Evolutionary conservation across 2,329 filamentous ascomycete species (phyloP), one percentile per base, ranked within the genome.

Genomic region (Aspergillus thermomutatus): DNA sequence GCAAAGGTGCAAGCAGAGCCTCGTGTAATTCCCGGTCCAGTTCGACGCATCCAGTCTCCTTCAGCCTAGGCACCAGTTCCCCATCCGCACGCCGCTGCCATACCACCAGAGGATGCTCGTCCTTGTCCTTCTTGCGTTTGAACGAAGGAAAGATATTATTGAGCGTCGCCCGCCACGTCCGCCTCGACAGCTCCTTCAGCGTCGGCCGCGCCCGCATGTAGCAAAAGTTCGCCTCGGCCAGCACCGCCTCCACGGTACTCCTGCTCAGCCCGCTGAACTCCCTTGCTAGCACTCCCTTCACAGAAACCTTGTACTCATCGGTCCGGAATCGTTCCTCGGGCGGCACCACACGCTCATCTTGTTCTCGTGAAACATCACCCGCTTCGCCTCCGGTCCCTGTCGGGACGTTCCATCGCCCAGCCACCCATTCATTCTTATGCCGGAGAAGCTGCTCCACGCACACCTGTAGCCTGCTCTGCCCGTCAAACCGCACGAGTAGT

Each of bases 141-240:
- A 75, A 77, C 21, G 74, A 76, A 4, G 77, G 72, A 8, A 78
- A 63, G 11, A 79, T 68, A 49, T 62, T 79, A 31, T 73, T 75
- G 51, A 80, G 66, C 2, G 76, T 75, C 14, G 71, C 75, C 11
- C 77, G 72, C 78, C 78, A 80, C 14, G 72, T 77, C 55, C 72
- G 76, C 49, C 69, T 70, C 17, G 76, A 74, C 2, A 80, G 64
- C 40, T 75, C 74, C 43, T 71, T 72, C 6, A 81, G 65, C 3
- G 68, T 76, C 23, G 77, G 77, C 14, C 79, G 68, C 9, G 78
- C 76, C 11, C 71, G 66, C 8, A 66, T 65, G 53, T 80, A 80
- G 27, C 75, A 77, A 57, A 74, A 78, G 55, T 80, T 81, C 28
- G 72, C 72, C 59, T 81, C 78, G 3, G 78, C 78, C 25, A 80